Conservation (phyloP, 176 grass and related monocot species). For the Metroxylon sagu region DNA sequence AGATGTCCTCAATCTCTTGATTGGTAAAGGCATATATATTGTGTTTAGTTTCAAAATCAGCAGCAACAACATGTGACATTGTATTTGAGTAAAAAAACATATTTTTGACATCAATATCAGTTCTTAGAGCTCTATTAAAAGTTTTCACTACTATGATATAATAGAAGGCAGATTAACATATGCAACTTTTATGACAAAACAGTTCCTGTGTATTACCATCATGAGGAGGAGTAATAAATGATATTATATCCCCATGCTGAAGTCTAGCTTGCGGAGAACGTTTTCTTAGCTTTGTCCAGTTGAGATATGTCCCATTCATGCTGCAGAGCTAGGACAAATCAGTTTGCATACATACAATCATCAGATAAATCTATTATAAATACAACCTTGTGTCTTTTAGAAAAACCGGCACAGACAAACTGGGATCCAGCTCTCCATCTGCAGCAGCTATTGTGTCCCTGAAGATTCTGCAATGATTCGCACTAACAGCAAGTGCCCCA, state of each 20-base stretch:
- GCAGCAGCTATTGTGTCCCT: slow-evolving; percentile 36
- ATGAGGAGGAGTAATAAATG: slow-evolving; percentile 49
- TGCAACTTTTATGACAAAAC: neutral
- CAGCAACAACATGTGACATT: no score
- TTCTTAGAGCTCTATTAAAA: no score
- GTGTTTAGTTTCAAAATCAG: no score
- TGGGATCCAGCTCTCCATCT: slow-evolving; percentile 23
- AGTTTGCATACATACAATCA: no score
- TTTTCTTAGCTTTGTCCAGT: slow-evolving; percentile 62
- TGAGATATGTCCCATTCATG: slow-evolving; percentile 74
- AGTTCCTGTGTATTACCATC: slow-evolving; percentile 22
- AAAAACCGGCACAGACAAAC: slow-evolving; percentile 39
- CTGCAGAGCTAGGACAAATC: slow-evolving; percentile 36
- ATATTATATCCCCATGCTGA: slow-evolving; percentile 75
- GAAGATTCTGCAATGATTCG: slow-evolving; percentile 75
- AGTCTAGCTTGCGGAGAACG: slow-evolving; percentile 47
- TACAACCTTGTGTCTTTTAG: slow-evolving; percentile 79
- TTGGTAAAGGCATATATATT: no score
- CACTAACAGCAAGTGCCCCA: slow-evolving; percentile 26
- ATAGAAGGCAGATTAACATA: neutral
- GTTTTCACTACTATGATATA: no score
- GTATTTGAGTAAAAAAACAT: no score
- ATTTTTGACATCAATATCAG: no score
- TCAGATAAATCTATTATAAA: no score
- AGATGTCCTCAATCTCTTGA: no score